Evolutionary conservation across 164 flowering plant genomes (phyloP), one percentile per base, ranked within the genome.

Genomic region (Piper longum): DNA sequence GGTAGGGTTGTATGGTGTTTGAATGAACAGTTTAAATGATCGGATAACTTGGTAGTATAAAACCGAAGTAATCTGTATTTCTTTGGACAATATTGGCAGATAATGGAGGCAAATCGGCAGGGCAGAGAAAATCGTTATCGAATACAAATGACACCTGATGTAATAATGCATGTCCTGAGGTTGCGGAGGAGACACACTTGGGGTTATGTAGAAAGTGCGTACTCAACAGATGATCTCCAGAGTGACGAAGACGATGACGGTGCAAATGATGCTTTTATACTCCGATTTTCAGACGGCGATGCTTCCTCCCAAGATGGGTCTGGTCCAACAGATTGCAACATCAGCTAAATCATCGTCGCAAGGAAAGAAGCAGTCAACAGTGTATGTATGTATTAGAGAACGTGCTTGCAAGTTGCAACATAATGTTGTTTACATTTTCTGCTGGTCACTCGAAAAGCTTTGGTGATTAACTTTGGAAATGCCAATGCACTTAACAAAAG

Each of bases 121-220:
- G 76, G 81, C 60, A 73, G 85, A 70, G 89, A 83, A 55, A 84
- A 80, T 45, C 76, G 74, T 62, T 75, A 80, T 62, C 77, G 75
- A 56, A 69, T 75, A 8, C 74, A 81, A 48, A 76, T 83, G 51
- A 74, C 80, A 17, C 85, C 89, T 9, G 84, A 85, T 72, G 85
- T 87, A 41, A 79, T 82, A 67, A 81, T 85, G 89, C 89, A 79
- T 60, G 81, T 82, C 43, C 63, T 83, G 64, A 80, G 88, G 51
- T 73, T 83, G 48, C 87, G 80, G 64, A 77, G 84, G 65, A 78
- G 91, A 66, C 88, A 79, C 67, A 72, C 76, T 14, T 62, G 72
- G 42, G 77, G 77, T 54, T 83, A 69, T 59, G 59, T 72, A 8
- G 84, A 82, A 65, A 78, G 87, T 72, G 73, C 84, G 64, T 57